Percentiles rank a stretch among this genome's conserved stretches.
phyloP scores from a whole-genome alignment of 257 asterid genomes.

The Ehretia macrophylla region DNA sequence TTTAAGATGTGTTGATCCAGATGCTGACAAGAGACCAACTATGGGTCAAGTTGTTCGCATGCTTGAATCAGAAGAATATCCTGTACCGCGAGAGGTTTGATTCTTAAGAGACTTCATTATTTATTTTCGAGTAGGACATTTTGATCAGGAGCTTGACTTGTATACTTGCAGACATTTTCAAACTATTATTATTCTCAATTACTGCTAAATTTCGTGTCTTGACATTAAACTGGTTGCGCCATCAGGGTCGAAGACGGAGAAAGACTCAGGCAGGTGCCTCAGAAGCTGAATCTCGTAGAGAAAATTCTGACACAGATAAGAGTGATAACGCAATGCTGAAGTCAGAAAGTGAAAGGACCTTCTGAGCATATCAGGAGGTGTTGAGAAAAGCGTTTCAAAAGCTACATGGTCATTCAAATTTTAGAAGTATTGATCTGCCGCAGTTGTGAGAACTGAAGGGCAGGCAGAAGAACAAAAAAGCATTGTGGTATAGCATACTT shows the following conservation, averaged over 20 bases:
- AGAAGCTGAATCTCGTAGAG: constrained; percentile 13
- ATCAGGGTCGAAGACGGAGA: constrained; percentile 49
- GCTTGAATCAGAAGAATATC: constrained; percentile 84
- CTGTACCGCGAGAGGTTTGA: constrained; percentile 60
- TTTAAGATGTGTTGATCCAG: constrained; percentile 76
- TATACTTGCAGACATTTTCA: not conserved
- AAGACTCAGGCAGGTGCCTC: constrained; percentile 24
- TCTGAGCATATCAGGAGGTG: not conserved
- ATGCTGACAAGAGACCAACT: constrained; percentile 69
- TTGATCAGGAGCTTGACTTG: not conserved
- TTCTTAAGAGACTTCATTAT: constrained; percentile 2
- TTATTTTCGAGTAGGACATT: not conserved
- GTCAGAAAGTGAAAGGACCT: constrained; percentile 17
- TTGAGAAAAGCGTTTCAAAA: not conserved
- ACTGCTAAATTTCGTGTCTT: not conserved
- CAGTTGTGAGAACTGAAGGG: not conserved
- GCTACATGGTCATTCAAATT: not conserved
- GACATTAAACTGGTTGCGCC: not conserved
- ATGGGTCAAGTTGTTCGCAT: constrained; percentile 86
- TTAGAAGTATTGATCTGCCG: not conserved
- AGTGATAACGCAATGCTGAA: constrained; percentile 26
- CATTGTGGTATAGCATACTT: not conserved
- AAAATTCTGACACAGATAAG: constrained; percentile 20
- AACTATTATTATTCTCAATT: not conserved
- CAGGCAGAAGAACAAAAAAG: not conserved